Evolutionary conservation across 495 filamentous ascomycete species (phyloP), one percentile per base, ranked within the genome.

Genomic region (Annulohypoxylon stygium): DNA sequence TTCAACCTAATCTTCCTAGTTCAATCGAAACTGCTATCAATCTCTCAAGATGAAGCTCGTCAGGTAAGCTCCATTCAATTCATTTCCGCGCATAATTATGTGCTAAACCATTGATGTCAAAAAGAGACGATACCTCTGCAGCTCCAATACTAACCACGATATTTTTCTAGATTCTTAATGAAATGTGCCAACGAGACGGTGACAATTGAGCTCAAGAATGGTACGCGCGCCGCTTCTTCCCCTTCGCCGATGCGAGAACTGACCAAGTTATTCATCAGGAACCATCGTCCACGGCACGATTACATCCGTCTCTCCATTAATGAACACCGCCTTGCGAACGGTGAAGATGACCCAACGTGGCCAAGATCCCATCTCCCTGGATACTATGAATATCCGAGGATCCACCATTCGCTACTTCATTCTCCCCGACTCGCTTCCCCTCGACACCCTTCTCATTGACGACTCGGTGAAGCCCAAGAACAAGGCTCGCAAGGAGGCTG

Each of bases 401-500:
- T 93, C 91, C 43, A 97, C 93, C 0, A 95, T 98, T 76, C 89
- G 95, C 70, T 97, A 97, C 81, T 93, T 91, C 80, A 96, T 98
- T 77, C 90, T 98, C 4, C 96, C 96, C 34, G 96, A 99, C 82
- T 95, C 91, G 54, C 87, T 99, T 63, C 96, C 95, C 16, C 88
- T 99, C 51, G 96, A 99, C 79, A 97, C 95, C 12, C 88, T 99
- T 36, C 85, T 99, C 12, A 93, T 99, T 65, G 96, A 99, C 76
- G 96, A 99, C 81, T 90, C 93, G 61, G 93, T 95, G 36, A 99
- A 99, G 85, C 95, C 96, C 57, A 98, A 98, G 90, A 98, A 99
- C 83, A 98, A 98, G 89, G 95, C 96, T 33, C 86, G 96, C 77
- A 99, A 99, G 86, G 97, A 99, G 83, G 84, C 71, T 7, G 86